These are phyloP conservation scores for Acacia crassicarpa DNA, from an alignment of 306 rosid genomes.

Conservation along the genomic window DNA sequence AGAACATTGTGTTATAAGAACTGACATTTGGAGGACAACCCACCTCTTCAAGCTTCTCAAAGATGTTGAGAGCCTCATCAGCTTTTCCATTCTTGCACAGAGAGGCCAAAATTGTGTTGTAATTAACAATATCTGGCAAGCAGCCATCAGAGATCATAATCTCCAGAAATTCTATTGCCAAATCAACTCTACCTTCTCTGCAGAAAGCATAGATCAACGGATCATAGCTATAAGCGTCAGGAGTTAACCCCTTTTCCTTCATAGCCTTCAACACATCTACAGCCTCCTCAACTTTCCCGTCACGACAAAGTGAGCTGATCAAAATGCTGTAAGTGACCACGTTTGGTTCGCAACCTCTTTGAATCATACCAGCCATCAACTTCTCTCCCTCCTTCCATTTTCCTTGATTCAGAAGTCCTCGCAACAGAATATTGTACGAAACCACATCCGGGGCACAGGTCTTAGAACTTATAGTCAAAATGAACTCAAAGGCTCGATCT, in stretches of 20 bases:
- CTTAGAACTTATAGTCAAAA: conserved; percentile 44
- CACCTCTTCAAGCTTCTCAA: conserved; percentile 64
- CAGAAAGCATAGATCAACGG: conserved; percentile 77
- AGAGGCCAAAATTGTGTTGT: conserved; percentile 72
- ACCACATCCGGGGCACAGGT: conserved; percentile 67
- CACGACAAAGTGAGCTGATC: conserved; percentile 65
- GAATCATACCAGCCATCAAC: conserved; percentile 57
- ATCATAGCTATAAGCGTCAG: conserved; percentile 79
- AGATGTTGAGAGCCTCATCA: conserved; percentile 65
- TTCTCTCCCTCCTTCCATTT: conserved; percentile 69
- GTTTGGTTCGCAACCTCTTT: conserved; percentile 64
- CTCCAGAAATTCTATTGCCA: conserved; percentile 65
- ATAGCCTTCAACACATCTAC: conserved; percentile 63
- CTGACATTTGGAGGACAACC: conserved; percentile 85
- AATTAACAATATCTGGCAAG: conserved; percentile 77
- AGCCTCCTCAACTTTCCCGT: conserved; percentile 67
- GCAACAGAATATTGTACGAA: conserved; percentile 63
- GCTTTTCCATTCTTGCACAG: conserved; percentile 72
- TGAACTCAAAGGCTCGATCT: conserved; percentile 67
- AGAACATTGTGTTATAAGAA: conserved; percentile 81
- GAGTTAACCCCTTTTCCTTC: conserved; percentile 77
- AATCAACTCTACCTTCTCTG: conserved; percentile 66
- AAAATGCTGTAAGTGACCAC: conserved; percentile 67
- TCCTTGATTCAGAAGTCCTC: conserved; percentile 59
- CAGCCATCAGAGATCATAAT: conserved; percentile 78